phyloP scores from a whole-genome alignment of 495 filamentous ascomycete genomes.

The Aspergillus indologenus region DNA sequence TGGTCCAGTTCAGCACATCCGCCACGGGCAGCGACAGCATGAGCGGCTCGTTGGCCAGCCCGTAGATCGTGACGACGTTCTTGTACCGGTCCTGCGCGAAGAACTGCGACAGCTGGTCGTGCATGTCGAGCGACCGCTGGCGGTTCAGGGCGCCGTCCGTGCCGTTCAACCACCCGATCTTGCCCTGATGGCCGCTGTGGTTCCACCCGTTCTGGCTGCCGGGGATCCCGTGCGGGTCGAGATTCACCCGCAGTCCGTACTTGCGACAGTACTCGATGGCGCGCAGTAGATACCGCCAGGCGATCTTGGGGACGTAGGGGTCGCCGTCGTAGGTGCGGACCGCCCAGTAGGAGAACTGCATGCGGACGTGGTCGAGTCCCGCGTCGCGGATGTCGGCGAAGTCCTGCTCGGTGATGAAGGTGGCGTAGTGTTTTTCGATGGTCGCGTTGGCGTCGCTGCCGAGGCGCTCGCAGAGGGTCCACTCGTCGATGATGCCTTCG shows the following conservation, averaged over 20 bases:
- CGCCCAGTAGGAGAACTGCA: conserved; percentile 95
- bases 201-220: conserved; percentile 92
- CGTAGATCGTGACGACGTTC: conserved; percentile 80
- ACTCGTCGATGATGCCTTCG: conserved; percentile 81
- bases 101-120: conserved; percentile 75
- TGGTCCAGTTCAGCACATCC: conserved; percentile 68
- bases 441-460: conserved; percentile 57
- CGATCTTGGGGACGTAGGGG: conserved; percentile 80
- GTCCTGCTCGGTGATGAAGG: conserved; percentile 77
- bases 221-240: conserved; percentile 84
- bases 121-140: conserved; percentile 75
- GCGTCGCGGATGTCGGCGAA: conserved; percentile 82
- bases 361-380: conserved; percentile 93
- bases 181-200: conserved; percentile 72
- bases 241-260: conserved; percentile 88
- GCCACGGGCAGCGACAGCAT: conserved; percentile 62
- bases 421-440: conserved; percentile 87
- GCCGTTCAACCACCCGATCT: conserved; percentile 77
- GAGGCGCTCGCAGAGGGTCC: conserved; percentile 67
- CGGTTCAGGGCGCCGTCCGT: conserved; percentile 59
- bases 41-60: conserved; percentile 80
- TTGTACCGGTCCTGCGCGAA: conserved; percentile 83
- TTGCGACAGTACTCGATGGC: conserved; percentile 92
- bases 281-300: conserved; percentile 92
- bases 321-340: conserved; percentile 81